Evolutionary conservation across 2,329 filamentous ascomycete genomes (phyloP).

Genomic region (Microdochium trichocladiopsis): DNA sequence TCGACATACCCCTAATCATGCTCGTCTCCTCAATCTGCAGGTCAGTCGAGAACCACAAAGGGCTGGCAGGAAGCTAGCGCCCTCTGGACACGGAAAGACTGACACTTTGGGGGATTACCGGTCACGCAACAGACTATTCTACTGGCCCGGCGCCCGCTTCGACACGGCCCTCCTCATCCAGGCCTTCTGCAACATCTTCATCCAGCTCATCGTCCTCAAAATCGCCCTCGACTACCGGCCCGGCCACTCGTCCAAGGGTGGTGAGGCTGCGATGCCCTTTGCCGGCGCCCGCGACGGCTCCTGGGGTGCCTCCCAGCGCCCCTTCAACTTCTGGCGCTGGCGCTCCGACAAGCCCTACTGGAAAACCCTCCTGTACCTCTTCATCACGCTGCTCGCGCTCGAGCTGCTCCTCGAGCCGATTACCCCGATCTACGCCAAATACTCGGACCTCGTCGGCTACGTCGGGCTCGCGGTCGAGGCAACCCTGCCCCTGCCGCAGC

Average conservation of each 20-base stretch:
- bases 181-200: slow-evolving; percentile 57
- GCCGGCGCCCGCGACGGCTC: slow-evolving; percentile 37
- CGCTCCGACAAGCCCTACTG: slow-evolving; percentile 69
- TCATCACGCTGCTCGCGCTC: slow-evolving; percentile 49
- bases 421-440: slow-evolving; percentile 51
- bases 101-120: neutral
- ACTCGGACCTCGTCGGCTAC: slow-evolving; percentile 63
- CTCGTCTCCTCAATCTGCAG: slow-evolving; percentile 60
- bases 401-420: slow-evolving; percentile 61
- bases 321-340: slow-evolving; percentile 83
- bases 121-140: slow-evolving; percentile 65
- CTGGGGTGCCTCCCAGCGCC: slow-evolving; percentile 38
- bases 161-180: slow-evolving; percentile 58
- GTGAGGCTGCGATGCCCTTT: slow-evolving; percentile 57
- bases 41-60: slow-evolving; percentile 28
- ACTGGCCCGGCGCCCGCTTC: slow-evolving; percentile 61
- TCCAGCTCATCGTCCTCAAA: slow-evolving; percentile 58
- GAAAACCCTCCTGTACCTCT: slow-evolving; percentile 67
- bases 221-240: slow-evolving; percentile 64
- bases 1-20: slow-evolving; percentile 69
- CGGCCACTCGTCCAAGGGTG: slow-evolving; percentile 49
- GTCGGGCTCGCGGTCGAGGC: slow-evolving; percentile 75
- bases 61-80: slow-evolving; percentile 3
- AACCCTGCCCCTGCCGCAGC: slow-evolving; percentile 74
- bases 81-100: too few relatives aligned